These are phyloP conservation scores for Rhodotorula diobovata DNA, from an alignment of 768 basidiomycete species.

Conservation along the genomic window DNA sequence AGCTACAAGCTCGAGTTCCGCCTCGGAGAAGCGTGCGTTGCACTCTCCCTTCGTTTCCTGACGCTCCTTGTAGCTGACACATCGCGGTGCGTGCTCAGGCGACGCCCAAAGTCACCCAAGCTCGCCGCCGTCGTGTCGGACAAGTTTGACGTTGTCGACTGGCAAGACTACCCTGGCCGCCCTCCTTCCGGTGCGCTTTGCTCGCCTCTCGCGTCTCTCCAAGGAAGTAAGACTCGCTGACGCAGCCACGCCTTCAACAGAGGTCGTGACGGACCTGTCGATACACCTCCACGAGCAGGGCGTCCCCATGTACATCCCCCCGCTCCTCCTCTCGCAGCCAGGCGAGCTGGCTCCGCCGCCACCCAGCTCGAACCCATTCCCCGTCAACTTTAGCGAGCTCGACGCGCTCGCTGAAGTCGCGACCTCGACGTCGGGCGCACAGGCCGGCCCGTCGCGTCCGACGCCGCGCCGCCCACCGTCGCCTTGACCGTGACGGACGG, in stretches of 20 bases:
- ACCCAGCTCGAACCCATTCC: constrained; percentile 29
- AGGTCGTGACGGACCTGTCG: constrained; percentile 54
- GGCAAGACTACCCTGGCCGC: constrained; percentile 57
- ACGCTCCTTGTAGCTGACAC: not conserved
- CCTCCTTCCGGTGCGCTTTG: constrained; percentile 62
- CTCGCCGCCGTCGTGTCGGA: constrained; percentile 70
- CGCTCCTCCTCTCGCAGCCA: constrained; percentile 18
- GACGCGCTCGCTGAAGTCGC: not conserved
- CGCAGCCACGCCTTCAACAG: not conserved
- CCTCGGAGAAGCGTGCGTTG: constrained; percentile 64
- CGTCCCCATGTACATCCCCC: constrained; percentile 56
- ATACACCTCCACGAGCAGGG: constrained; percentile 60
- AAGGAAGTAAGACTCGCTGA: too few species aligned
- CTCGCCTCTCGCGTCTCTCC: constrained; percentile 38
- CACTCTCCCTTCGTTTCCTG: not conserved
- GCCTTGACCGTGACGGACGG: too few species aligned
- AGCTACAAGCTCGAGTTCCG: constrained; percentile 64
- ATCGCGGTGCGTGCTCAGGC: constrained; percentile 46
- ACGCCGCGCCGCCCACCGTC: not conserved
- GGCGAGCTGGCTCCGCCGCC: constrained; percentile 18
- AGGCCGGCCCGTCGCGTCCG: not conserved
- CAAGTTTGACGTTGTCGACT: constrained; percentile 71
- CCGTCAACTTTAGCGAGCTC: not conserved
- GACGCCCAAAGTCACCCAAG: constrained; percentile 60
- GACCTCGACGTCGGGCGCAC: not conserved